These are phyloP conservation scores for Noccaea bulbosa DNA, from an alignment of 345 rosid species.

Conservation along the genomic window DNA sequence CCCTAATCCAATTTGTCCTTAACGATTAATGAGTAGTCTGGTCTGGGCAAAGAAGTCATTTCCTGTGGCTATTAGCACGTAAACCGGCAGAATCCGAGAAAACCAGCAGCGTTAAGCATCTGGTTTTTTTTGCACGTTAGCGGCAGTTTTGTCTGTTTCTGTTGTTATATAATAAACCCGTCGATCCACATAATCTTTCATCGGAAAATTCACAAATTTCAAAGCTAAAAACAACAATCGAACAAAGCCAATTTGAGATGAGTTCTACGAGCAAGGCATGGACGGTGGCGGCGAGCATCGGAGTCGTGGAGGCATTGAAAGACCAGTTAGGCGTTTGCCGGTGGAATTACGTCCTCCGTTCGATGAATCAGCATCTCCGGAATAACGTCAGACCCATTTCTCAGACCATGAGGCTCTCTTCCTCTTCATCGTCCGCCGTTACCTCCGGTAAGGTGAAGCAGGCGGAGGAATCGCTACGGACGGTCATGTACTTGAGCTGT, in stretches of 20 bases:
- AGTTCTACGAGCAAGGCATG: slow-evolving; percentile 57
- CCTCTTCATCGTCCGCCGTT: slow-evolving; percentile 43
- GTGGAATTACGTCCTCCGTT: slow-evolving; percentile 56
- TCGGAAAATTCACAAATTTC: slow-evolving; percentile 2
- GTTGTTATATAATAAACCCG: background rate
- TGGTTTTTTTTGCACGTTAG: slow-evolving; percentile 18
- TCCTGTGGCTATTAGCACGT: background rate
- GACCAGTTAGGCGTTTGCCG: slow-evolving; percentile 63
- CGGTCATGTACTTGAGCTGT: slow-evolving; percentile 64
- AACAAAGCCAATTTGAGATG: slow-evolving; percentile 34
- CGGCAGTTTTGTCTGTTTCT: slow-evolving; percentile 22
- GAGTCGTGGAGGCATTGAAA: slow-evolving; percentile 64
- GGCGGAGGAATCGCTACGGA: slow-evolving; percentile 54
- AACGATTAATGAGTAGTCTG: background rate
- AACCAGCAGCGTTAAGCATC: slow-evolving; percentile 20
- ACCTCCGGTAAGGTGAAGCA: slow-evolving; percentile 34
- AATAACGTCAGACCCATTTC: slow-evolving; percentile 46
- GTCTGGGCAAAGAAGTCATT: background rate
- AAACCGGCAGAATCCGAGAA: background rate
- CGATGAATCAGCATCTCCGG: slow-evolving; percentile 52
- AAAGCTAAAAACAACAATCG: background rate
- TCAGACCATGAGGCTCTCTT: slow-evolving; percentile 52
- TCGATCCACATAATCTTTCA: slow-evolving; percentile 10
- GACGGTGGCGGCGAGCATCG: slow-evolving; percentile 55
- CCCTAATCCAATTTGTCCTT: slow-evolving; percentile 9